A percentile compares a stretch with the other conserved stretches of the same genome.
These are phyloP conservation scores for Cercospora sp. DNA, from an alignment of 2,329 filamentous ascomycete species.

Conservation along the genomic window DNA sequence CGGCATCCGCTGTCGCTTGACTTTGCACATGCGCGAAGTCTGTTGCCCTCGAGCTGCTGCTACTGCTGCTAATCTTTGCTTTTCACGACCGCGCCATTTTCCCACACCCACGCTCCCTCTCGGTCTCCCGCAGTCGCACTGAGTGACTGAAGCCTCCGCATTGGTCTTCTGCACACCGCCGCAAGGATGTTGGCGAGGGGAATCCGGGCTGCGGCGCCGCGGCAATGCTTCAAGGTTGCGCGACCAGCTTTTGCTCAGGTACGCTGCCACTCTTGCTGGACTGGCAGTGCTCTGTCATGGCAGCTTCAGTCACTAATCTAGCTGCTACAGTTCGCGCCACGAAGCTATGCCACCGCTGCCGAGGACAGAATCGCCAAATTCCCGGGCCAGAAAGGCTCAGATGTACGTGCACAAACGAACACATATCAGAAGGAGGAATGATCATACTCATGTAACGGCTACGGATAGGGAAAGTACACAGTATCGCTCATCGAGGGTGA, in stretches of 20 bases:
- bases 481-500: constrained; percentile 98
- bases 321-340: constrained; percentile 20
- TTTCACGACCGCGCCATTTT: constrained; percentile 3
- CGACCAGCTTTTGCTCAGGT: constrained; percentile 27
- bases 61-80: constrained; percentile 7
- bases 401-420: constrained; percentile 59
- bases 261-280: constrained; percentile 6
- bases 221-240: constrained; percentile 22
- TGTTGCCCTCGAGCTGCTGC: constrained; percentile 9
- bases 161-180: constrained; percentile 3
- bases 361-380: constrained; percentile 84
- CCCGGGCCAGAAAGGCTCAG: constrained; percentile 81
- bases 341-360: constrained; percentile 43
- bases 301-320: constrained; percentile 9
- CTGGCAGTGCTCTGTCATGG: not conserved
- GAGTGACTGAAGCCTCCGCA: constrained; percentile 3
- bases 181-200: constrained; percentile 25
- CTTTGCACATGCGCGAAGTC: constrained; percentile 15
- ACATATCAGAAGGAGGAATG: not conserved
- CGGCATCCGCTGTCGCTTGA: constrained; percentile 9
- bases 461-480: constrained; percentile 79
- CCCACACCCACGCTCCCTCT: constrained; percentile 1
- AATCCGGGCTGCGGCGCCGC: constrained; percentile 21
- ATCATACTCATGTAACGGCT: constrained; percentile 12
- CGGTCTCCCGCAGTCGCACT: constrained; percentile 10